Base-by-base conservation (phyloP, 805 yeast species). In the Crinitomyces ghanaensis region DNA sequence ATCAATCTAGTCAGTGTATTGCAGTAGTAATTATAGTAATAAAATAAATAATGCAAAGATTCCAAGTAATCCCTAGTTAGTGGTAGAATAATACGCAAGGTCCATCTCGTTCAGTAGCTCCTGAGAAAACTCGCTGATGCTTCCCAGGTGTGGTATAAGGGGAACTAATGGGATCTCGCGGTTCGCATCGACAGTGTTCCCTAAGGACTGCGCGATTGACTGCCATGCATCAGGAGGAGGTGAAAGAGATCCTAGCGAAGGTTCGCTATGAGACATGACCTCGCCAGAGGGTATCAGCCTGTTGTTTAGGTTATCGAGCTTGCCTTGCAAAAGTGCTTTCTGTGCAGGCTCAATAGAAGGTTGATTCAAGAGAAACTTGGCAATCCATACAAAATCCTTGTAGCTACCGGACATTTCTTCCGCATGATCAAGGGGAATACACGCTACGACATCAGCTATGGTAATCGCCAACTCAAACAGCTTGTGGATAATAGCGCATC, bases 331-430 rank as follows among this genome's bases (percentile, higher is more conserved):
- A 6, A 28, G 19, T 3, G n/a, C 23, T 19, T 39, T 39, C 20
- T 36, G 37, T 7, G 9, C 27, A 5, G n/a, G 14, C 5, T 31
- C n/a, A 27, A 39, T 21, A 2, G 39, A 19, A 13, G 36, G 28
- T 7, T 33, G 36, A 19, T 27, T 21, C 13, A 39, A 28, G 31
- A 39, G 19, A 20, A 35, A 39, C 20, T 33, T 18, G 14, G 39
- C 30, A 19, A 39, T 21, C 39, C 42, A 35, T 26, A 39, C 26
- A 24, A 30, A 36, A 19, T 35, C 36, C 12, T 38, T 39, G n/a
- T 34, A 18, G 7, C 38, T 19, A 13, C 28, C 39, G 12, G 33
- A 14, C n/a, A 28, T 17, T 19, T 31, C 32, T 11, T 34, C 30
- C n/a, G 32, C 28, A 13, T 20, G n/a, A 4, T 35, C 25, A 8